Evolutionary conservation across 768 basidiomycete genomes (phyloP), one percentile per base, ranked within the genome.

Genomic region (Podaxis sp.): DNA sequence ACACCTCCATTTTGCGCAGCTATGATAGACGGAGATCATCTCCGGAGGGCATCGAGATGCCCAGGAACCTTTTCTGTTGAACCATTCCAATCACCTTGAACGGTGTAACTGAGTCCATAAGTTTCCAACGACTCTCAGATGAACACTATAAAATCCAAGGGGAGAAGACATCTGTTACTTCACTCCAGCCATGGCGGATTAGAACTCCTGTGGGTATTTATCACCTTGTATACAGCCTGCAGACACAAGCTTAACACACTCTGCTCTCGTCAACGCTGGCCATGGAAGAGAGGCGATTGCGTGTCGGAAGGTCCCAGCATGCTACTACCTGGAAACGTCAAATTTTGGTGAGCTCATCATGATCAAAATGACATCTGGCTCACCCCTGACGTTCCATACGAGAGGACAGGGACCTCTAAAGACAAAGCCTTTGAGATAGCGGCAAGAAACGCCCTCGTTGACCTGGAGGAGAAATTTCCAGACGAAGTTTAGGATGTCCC

Each of bases 191-290:
- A 48, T 48, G 47, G 7, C 47, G 11, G 47, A 9, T 7, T 2
- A 18, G 42, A 44, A 44, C 42, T 16, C 16, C 42, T n/a, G 42
- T 44, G 23, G 3, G 25, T 48, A 48, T 48, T 18, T 14, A 48
- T 9, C 25, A 23, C 23, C 13, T 11, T 27, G 18, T 23, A 23
- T 23, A 23, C 14, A 57, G 56, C 25, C 18, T 57, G 38, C 23
- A 57, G 46, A 25, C 35, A 57, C 35, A 57, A 48, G 3, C 56
- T 57, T 16, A 57, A 57, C 47, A 57, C 56, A 6, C 13, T 57
- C 4, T 57, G 56, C 21, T 37, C 35, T 16, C 35, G 35, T 2
- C 44, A 50, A 36, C n/a, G 32, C 25, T 57, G 35, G 47, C 13
- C 14, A 0, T 25, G 18, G 6, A 9, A 32, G n/a, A 57, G 27